Base-by-base conservation (phyloP, 2,329 filamentous ascomycete species). In the Fusarium verticillioides region DNA sequence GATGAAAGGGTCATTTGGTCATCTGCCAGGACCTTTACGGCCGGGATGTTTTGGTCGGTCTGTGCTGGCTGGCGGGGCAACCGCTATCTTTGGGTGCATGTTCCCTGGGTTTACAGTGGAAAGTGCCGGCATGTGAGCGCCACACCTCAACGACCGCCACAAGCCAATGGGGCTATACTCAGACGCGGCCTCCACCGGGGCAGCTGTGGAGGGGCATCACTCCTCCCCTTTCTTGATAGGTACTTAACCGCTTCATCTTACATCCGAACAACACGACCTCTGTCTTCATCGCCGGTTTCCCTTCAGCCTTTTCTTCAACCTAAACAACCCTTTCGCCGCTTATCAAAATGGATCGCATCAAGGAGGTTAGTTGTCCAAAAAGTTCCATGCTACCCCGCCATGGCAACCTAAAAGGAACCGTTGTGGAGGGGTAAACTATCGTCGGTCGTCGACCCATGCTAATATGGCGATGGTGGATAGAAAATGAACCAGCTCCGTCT, bases 401-500 rank as follows among this genome's bases (percentile, higher is more conserved):
- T 78, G 46, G 26, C 34, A 75, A 65, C 68, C 74, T 72, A 72
- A 72, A 64, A 63, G 61, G 75, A 77, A 73, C 77, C 72, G 36
- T 76, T 67, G 74, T 78, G 77, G 77, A 79, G 77, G 77, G 77
- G 77, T 77, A 78, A 67, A 64, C 70, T 64, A 74, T 74, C 62
- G 63, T 30, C 21, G 50, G 50, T 72, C 70, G 50, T 69, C 70
- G 67, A 58, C 71, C 70, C 59, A 73, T 66, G 75, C 78, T 79
- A 73, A 77, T 67, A 73, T 70, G 70, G 60, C 44, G 60, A 65
- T 75, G 66, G 63, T 61, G 49, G 39, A 71, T 73, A 98, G 96
- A 96, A 95, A 92, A 96, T 98, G 94, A 93, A 93, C 87, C 89
- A 92, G 84, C 94, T 99, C 87, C 95, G 96, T 83, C 86, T 96